Evolutionary conservation across 805 yeast genomes (phyloP).

Genomic region (Wickerhamiella australiensis): DNA sequence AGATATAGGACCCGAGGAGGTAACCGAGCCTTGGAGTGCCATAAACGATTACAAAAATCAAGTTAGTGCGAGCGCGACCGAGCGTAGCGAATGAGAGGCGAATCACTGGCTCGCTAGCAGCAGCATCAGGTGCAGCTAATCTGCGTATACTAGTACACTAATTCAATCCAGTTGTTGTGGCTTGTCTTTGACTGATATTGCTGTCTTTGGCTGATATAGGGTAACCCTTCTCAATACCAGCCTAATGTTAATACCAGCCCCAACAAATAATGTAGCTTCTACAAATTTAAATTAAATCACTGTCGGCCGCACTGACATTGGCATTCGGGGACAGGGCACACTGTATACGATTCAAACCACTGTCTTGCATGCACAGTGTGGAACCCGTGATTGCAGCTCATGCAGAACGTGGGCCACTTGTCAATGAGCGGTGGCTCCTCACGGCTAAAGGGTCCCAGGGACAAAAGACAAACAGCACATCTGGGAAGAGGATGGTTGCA

Average conservation of each 20-base stretch:
- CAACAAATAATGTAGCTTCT: no score
- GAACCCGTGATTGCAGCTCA: constrained; percentile 84
- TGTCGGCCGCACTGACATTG: constrained; percentile 50
- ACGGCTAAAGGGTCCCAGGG: constrained; percentile 43
- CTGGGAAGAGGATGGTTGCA: constrained; percentile 83
- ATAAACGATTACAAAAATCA: neutral
- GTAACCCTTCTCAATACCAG: no score
- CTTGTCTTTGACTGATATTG: no score
- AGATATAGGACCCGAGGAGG: constrained; percentile 21
- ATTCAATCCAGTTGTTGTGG: neutral
- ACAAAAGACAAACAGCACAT: constrained; percentile 76
- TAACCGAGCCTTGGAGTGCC: neutral
- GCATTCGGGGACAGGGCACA: constrained; percentile 94
- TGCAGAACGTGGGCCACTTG: constrained; percentile 85
- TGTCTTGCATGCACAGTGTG: constrained; percentile 94
- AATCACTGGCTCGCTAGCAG: no score
- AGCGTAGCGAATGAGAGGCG: constrained; percentile 3
- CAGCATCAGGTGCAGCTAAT: no score
- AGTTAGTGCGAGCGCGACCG: constrained; percentile 5
- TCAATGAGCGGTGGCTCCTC: constrained; percentile 17
- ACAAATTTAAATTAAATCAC: neutral
- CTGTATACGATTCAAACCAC: constrained; percentile 79
- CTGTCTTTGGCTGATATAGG: no score
- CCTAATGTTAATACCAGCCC: no score
- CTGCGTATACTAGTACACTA: neutral